A percentile compares a stretch with the other conserved stretches of the same genome.
These are phyloP conservation scores for Leptodontidium sp. DNA, from an alignment of 2,329 filamentous ascomycete species.

Conservation along the genomic window DNA sequence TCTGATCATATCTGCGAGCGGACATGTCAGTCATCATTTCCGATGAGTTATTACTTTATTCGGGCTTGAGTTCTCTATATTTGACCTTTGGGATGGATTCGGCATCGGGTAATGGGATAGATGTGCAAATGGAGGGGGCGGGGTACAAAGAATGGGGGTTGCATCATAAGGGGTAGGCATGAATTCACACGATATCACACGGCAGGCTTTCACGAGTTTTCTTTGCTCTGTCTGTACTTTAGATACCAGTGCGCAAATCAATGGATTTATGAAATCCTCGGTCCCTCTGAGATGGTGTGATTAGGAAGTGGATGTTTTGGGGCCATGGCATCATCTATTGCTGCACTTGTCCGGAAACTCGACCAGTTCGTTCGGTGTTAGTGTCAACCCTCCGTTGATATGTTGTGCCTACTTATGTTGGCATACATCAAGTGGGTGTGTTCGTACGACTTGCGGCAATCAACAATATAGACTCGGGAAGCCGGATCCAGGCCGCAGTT, in stretches of 20 bases:
- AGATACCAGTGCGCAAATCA: conserved; percentile 10
- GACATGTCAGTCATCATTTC: not conserved
- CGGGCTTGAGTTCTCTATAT: not conserved
- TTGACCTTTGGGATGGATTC: not conserved
- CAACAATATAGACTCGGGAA: no score
- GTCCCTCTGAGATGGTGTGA: not conserved
- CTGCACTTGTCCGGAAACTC: no score
- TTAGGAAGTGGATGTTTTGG: not conserved
- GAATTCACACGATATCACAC: conserved; percentile 18
- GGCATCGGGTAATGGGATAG: conserved; percentile 18
- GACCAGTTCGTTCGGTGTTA: no score
- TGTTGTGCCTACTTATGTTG: no score
- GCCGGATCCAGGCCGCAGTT: no score
- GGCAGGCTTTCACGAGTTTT: conserved; percentile 18
- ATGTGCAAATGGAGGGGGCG: conserved; percentile 2
- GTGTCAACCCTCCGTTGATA: no score
- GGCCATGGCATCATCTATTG: no score
- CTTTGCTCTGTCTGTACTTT: conserved; percentile 1
- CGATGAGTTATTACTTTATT: not conserved
- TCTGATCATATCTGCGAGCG: conserved; percentile 7
- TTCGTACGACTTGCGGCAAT: no score
- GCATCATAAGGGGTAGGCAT: conserved; percentile 10
- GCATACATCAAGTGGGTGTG: no score
- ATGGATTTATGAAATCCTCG: not conserved
- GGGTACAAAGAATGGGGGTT: conserved; percentile 7